Evolutionary conservation across 1,284 basidiomycete genomes (phyloP), one percentile per base, ranked within the genome.

Genomic region (Stereum hirsutum): DNA sequence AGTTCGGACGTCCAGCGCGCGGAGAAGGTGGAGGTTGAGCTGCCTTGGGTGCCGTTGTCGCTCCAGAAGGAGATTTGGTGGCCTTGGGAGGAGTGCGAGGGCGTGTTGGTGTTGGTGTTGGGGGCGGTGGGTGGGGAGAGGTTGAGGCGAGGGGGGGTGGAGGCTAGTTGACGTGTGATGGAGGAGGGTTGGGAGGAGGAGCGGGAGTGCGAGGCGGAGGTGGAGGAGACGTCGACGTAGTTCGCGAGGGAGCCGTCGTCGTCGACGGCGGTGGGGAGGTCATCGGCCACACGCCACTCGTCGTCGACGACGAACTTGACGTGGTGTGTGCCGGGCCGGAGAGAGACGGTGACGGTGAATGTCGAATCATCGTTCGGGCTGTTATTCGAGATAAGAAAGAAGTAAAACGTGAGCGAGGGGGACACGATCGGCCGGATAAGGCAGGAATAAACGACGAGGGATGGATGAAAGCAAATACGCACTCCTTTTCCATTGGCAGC

Each of bases 231-330:
- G 34, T 84, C 80, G 46, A 97, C 80, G 61, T 96, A 98, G 66
- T 99, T 99, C 51, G 96, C 92, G 42, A 99, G 70, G 26, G 88
- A 89, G 25, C 96, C 95, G 56, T 96, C 89, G 54, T 93, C 90
- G 59, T 98, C 94, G 25, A 93, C 91, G 1, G 94, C 91, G 1
- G 89, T 89, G 6, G 92, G 87, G 19, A 96, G 74, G 51, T 92
- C 82, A 45, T 82, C 74, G 5, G 81, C 74, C 11, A 82, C 68
- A 46, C 84, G 79, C 83, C 87, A 93, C 41, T 84, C 77, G 46
- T 90, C 87, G 62, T 99, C 96, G 47, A 99, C 91, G 52, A 98
- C 79, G 69, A 98, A 99, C 52, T 94, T 92, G 58, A 98, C 75
- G 48, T 95, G 89, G 59, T 99, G 94, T 2, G 93, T 94, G 19